A percentile compares a stretch with the other conserved stretches of the same genome.
Evolutionary conservation across 352 stramenopile genomes (phyloP).

Genomic region (Globisporangium yorkense): DNA sequence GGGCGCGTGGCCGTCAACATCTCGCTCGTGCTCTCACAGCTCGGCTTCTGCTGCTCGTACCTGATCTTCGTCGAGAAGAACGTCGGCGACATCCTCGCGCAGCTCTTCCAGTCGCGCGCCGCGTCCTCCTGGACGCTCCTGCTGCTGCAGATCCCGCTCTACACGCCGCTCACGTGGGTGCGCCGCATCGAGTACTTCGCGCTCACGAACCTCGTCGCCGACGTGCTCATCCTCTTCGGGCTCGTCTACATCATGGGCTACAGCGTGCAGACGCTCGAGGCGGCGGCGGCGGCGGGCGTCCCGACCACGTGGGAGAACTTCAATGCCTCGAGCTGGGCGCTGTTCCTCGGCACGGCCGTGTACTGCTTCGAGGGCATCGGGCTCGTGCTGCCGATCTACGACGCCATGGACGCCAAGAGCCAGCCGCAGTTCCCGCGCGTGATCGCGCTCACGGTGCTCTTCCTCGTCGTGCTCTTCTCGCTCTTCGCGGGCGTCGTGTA

Average conservation of each 20-base stretch:
- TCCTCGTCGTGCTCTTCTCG: slow-evolving; percentile 49
- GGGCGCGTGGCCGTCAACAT: slow-evolving; percentile 54
- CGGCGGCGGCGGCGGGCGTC: slow-evolving; percentile 6
- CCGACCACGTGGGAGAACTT: slow-evolving; percentile 53
- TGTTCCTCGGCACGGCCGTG: slow-evolving; percentile 57
- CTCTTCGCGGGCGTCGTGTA: slow-evolving; percentile 53
- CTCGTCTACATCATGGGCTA: slow-evolving; percentile 56
- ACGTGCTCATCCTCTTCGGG: slow-evolving; percentile 52
- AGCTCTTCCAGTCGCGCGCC: slow-evolving; percentile 33
- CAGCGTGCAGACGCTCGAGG: slow-evolving; percentile 37
- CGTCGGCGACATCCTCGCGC: slow-evolving; percentile 50
- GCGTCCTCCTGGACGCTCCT: slow-evolving; percentile 53
- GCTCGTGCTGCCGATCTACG: slow-evolving; percentile 63
- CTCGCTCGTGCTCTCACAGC: slow-evolving; percentile 62
- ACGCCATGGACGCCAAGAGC: slow-evolving; percentile 42
- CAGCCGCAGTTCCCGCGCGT: slow-evolving; percentile 63
- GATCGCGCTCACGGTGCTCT: slow-evolving; percentile 37
- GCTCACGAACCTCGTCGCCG: slow-evolving; percentile 58
- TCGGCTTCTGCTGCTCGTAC: slow-evolving; percentile 72
- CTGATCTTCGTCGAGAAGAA: slow-evolving; percentile 74
- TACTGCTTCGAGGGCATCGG: slow-evolving; percentile 75
- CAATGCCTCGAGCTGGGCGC: slow-evolving; percentile 53
- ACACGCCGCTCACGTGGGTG: slow-evolving; percentile 65
- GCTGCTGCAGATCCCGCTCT: slow-evolving; percentile 55
- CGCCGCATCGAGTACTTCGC: slow-evolving; percentile 73